phyloP scores from a whole-genome alignment of 2,329 filamentous ascomycete genomes.

The Fusarium sp. region DNA sequence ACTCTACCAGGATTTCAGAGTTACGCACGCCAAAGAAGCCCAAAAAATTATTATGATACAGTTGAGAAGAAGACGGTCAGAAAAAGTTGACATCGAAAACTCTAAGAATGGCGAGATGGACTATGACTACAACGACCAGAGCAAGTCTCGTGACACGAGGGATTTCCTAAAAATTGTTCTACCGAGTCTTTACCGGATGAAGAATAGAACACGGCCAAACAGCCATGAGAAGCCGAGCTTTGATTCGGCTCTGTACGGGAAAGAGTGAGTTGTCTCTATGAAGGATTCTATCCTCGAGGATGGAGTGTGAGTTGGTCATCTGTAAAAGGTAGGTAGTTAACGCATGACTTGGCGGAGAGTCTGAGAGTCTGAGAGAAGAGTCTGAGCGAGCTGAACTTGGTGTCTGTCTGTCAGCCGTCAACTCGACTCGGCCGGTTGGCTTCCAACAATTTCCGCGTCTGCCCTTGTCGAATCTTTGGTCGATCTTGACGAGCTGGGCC shows the following conservation, averaged over 20 bases:
- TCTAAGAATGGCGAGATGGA: conserved; percentile 31
- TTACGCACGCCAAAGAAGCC: neutral
- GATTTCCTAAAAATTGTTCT: conserved; percentile 37
- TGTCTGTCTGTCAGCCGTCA: neutral
- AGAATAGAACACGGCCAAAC: neutral
- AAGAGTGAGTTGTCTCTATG: neutral
- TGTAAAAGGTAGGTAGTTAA: neutral
- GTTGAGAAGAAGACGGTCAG: neutral
- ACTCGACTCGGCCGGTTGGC: conserved; percentile 19
- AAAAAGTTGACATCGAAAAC: conserved; percentile 19
- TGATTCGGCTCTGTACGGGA: neutral
- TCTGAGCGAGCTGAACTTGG: neutral
- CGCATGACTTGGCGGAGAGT: neutral
- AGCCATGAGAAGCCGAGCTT: neutral
- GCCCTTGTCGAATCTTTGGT: conserved; percentile 23
- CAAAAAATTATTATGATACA: conserved; percentile 8
- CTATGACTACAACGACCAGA: conserved; percentile 16
- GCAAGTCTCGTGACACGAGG: conserved; percentile 44
- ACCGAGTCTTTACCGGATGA: conserved; percentile 45
- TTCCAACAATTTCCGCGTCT: conserved; percentile 2
- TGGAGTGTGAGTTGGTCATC: neutral
- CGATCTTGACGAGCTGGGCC: neutral
- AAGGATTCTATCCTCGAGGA: neutral
- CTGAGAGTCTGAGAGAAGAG: neutral
- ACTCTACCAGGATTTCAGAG: neutral